Conservation (phyloP, 805 yeast genomes). For the Yamadazyma phyllophila region DNA sequence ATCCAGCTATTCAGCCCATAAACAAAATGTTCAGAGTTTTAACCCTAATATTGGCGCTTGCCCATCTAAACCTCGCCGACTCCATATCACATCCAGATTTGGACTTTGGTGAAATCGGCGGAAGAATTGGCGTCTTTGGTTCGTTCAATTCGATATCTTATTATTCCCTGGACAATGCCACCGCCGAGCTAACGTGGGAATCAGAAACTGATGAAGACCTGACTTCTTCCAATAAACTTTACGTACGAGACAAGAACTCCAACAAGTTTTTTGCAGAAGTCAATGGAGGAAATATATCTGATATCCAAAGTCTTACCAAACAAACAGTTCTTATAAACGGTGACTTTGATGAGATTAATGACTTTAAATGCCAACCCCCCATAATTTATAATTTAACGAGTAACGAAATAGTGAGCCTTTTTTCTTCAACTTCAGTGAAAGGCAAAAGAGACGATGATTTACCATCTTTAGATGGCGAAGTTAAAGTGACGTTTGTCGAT, state of each 20-base stretch:
- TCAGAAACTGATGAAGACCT: slow-evolving; percentile 1
- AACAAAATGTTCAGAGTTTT: too few relatives aligned
- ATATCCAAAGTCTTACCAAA: slow-evolving; percentile 23
- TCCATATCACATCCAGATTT: slow-evolving; percentile 17
- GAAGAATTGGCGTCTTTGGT: slow-evolving; percentile 32
- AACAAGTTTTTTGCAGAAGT: slow-evolving; percentile 25
- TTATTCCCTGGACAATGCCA: slow-evolving; percentile 26
- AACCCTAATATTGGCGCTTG: too few relatives aligned
- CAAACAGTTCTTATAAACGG: slow-evolving; percentile 35
- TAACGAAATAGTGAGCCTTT: slow-evolving; percentile 22
- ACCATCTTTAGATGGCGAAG: slow-evolving; percentile 26
- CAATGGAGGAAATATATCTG: slow-evolving; percentile 34
- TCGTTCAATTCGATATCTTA: slow-evolving; percentile 27
- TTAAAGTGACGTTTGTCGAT: slow-evolving; percentile 38
- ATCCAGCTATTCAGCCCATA: too few relatives aligned
- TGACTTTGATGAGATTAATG: slow-evolving; percentile 33
- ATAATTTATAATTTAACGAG: slow-evolving; percentile 33
- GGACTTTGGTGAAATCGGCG: slow-evolving; percentile 25
- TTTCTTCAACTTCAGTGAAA: slow-evolving; percentile 11
- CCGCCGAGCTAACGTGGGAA: slow-evolving; percentile 21
- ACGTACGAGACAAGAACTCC: slow-evolving; percentile 21
- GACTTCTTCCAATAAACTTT: slow-evolving; percentile 16
- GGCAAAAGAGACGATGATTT: slow-evolving; percentile 17
- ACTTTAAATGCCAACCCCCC: slow-evolving; percentile 26
- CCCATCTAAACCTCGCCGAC: too few relatives aligned